Conservation (phyloP, 805 yeast genomes). For the Zygosaccharomyces bailii region DNA sequence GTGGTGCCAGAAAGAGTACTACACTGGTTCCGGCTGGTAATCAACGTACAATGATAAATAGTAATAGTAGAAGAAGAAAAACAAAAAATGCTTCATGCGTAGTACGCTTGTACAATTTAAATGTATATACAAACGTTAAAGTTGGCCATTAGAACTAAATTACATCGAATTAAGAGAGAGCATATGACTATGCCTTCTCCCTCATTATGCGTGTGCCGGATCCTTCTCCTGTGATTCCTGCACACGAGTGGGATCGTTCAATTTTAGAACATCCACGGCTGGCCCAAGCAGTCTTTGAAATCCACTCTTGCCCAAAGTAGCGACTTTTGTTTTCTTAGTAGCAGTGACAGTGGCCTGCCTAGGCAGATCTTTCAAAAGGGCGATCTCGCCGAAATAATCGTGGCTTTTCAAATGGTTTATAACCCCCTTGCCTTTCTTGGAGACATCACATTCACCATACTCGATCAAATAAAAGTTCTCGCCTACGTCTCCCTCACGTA, state of each 20-base stretch:
- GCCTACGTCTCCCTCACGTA: constrained; percentile 82
- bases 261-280: constrained; percentile 80
- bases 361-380: constrained; percentile 84
- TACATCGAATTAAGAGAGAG: neutral
- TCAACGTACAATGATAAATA: neutral
- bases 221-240: constrained; percentile 2
- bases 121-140: constrained; percentile 7
- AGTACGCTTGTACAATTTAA: constrained; percentile 5
- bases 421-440: constrained; percentile 55
- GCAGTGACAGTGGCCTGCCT: constrained; percentile 93
- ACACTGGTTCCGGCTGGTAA: constrained; percentile 39
- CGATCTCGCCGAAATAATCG: constrained; percentile 95
- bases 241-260: constrained; percentile 70
- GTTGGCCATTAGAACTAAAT: constrained; percentile 3
- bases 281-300: constrained; percentile 94
- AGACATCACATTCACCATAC: constrained; percentile 77
- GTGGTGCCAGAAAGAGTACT: constrained; percentile 64
- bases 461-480: constrained; percentile 73
- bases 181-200: neutral
- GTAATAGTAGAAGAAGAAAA: neutral
- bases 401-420: constrained; percentile 66
- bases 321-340: constrained; percentile 70
- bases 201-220: constrained; percentile 2
- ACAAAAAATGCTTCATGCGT: constrained; percentile 6
- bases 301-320: constrained; percentile 87